A percentile compares a stretch with the other conserved stretches of the same genome.
Evolutionary conservation across 2,329 filamentous ascomycete genomes (phyloP).

Genomic region (Colletotrichum theobromicola): DNA sequence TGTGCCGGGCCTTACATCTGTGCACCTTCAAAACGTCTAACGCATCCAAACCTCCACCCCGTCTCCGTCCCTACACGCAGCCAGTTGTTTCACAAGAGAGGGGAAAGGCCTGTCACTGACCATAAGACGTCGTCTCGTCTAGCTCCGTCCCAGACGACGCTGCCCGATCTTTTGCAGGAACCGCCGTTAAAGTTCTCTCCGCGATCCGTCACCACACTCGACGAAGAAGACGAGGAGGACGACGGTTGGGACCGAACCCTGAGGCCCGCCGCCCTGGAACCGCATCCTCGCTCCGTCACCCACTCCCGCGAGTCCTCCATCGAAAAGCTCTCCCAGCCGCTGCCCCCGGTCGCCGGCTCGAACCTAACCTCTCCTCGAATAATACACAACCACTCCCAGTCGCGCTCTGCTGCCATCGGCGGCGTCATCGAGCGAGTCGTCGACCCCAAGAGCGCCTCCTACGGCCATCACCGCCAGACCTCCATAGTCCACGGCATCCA

Average conservation of each 20-base stretch:
- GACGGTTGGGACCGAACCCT: constrained; percentile 57
- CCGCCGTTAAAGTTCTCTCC: constrained; percentile 56
- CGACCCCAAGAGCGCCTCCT: constrained; percentile 60
- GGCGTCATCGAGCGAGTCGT: constrained; percentile 56
- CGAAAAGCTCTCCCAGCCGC: constrained; percentile 52
- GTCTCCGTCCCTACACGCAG: constrained; percentile 25
- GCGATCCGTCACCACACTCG: constrained; percentile 54
- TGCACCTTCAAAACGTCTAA: constrained; percentile 24
- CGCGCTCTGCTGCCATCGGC: constrained; percentile 45
- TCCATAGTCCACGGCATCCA: constrained; percentile 97
- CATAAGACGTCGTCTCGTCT: constrained; percentile 23
- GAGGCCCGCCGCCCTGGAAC: constrained; percentile 49
- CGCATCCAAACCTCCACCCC: constrained; percentile 20
- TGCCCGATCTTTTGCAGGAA: constrained; percentile 60
- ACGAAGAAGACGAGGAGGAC: constrained; percentile 57
- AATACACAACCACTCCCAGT: constrained; percentile 41
- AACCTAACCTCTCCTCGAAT: constrained; percentile 39
- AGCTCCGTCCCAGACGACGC: constrained; percentile 66
- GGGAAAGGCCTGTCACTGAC: constrained; percentile 25
- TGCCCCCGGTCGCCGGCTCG: constrained; percentile 19
- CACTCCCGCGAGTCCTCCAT: constrained; percentile 66
- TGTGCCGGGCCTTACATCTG: constrained; percentile 15
- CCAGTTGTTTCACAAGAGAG: constrained; percentile 35
- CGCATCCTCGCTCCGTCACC: constrained; percentile 42
- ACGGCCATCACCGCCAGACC: constrained; percentile 94